Percentiles rank a stretch among this genome's conserved stretches.
Evolutionary conservation across 108 stramenopile genomes (phyloP).

Genomic region (Skeletonema tropicum): DNA sequence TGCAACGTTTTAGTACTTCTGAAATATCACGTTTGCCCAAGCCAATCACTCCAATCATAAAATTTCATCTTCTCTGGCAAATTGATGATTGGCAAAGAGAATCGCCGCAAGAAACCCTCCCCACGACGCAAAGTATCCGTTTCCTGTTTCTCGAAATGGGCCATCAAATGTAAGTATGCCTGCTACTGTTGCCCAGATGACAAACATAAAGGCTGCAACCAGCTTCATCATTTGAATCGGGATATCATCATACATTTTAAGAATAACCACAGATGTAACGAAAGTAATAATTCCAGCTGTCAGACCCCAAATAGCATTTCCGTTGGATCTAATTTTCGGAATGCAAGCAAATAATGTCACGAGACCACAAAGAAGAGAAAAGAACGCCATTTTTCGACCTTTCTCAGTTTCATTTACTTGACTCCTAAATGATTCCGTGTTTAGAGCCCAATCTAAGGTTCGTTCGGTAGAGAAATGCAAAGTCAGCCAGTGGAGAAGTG

Average conservation of each 20-base stretch:
- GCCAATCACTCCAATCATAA: conserved; percentile 12
- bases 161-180: conserved; percentile 55
- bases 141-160: conserved; percentile 61
- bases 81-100: conserved; percentile 25
- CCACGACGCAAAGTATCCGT: conserved; percentile 77
- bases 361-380: conserved; percentile 13
- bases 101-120: conserved; percentile 39
- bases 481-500: background rate
- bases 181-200: conserved; percentile 31
- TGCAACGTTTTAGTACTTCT: background rate
- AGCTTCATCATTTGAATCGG: conserved; percentile 24
- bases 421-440: conserved; percentile 23
- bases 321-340: conserved; percentile 3
- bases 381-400: conserved; percentile 20
- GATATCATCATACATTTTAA: conserved; percentile 24
- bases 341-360: conserved; percentile 34
- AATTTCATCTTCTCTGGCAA: conserved; percentile 39
- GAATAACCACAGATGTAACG: conserved; percentile 14
- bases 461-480: background rate
- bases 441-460: conserved; percentile 37
- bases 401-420: conserved; percentile 21
- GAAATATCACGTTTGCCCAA: background rate
- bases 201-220: conserved; percentile 16
- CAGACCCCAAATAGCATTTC: conserved; percentile 34
- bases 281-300: conserved; percentile 28